Base-by-base conservation (phyloP, 108 stramenopile species). In the Conticribra guillardii region DNA sequence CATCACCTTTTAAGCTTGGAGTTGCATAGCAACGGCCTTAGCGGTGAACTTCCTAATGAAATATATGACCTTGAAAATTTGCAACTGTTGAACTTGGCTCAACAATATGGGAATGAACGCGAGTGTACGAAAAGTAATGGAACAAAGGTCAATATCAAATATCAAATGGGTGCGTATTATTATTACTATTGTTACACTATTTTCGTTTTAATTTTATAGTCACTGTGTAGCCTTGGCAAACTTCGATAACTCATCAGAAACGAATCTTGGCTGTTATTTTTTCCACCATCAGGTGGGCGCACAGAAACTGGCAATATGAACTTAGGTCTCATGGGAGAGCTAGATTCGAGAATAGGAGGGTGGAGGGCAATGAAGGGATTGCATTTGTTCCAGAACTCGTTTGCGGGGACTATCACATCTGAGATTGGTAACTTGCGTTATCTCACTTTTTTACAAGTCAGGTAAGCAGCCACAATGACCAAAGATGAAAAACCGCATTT, bases 391-490 rank as follows among this genome's bases (percentile, higher is more conserved):
- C 71, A 84, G 16, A 88, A 89, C 58, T 18, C 60, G 21, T 54
- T 88, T 19, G 59, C 64, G 45, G 90, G 90, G 1, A 65, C 61
- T 27, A 44, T 91, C 15, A 81, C 85, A 23, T 19, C 81, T 3
- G 73, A 82, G 37, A 54, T 91, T 33, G 87, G 85, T 54, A 33
- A 67, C 15, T 50, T 58, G 24, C 24, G 79, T 30, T 53, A 65
- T 0, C 4, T 59, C 4, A 37, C 3, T 4, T 63, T 53, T 18
- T 22, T 44, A 14, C 29, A 4, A 57, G 24, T 53, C 28, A n/a
- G n/a, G n/a, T n/a, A n/a, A n/a, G n/a, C n/a, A n/a, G 22, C 4
- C 26, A 49, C 1, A 58, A 24, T 47, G 75, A 14, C 56, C 62
- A 41, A 47, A 69, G 37, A 50, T 76, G 26, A 60, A 65, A 53